Percentiles rank a stretch among this genome's conserved stretches.
These are phyloP conservation scores for Peterozyma xylosa DNA, from an alignment of 805 yeast species.

Conservation along the genomic window DNA sequence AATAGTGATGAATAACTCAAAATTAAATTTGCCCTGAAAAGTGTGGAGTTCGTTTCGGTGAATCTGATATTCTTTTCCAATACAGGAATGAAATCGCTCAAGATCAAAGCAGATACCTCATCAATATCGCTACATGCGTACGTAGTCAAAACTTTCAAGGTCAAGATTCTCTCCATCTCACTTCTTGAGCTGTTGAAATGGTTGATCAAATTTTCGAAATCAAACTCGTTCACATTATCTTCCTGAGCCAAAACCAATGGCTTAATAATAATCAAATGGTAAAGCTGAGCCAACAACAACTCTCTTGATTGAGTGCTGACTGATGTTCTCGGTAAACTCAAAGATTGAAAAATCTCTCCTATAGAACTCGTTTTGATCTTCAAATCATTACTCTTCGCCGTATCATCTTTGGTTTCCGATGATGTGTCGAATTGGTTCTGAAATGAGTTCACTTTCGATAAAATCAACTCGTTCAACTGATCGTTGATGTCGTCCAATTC, in stretches of 20 bases:
- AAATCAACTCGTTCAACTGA: conserved; percentile 15
- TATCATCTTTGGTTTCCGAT: not conserved
- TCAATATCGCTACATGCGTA: conserved; percentile 42
- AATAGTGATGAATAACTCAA: conserved; percentile 23
- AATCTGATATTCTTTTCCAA: conserved; percentile 11
- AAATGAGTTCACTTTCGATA: conserved; percentile 7
- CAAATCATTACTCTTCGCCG: conserved; percentile 17
- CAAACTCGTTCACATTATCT: conserved; percentile 26
- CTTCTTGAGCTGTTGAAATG: conserved; percentile 19
- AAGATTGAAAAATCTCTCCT: conserved; percentile 35
- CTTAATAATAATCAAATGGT: conserved; percentile 35
- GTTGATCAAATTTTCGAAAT: conserved; percentile 27
- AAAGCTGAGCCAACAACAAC: conserved; percentile 41
- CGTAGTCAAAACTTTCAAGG: conserved; percentile 33
- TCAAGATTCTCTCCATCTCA: conserved; percentile 27
- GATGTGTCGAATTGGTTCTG: not conserved
- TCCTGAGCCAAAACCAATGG: conserved; percentile 30
- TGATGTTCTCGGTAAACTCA: conserved; percentile 31
- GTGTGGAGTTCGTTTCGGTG: conserved; percentile 8
- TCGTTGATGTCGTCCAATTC: conserved; percentile 12
- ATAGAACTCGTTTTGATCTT: conserved; percentile 21
- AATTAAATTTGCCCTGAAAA: conserved; percentile 14
- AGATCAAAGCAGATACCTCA: conserved; percentile 32
- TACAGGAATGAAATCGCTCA: conserved; percentile 21
- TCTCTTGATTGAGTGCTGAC: conserved; percentile 41